Evolutionary conservation across 768 basidiomycete genomes (phyloP).

Genomic region (Boletus rubroflammeus): DNA sequence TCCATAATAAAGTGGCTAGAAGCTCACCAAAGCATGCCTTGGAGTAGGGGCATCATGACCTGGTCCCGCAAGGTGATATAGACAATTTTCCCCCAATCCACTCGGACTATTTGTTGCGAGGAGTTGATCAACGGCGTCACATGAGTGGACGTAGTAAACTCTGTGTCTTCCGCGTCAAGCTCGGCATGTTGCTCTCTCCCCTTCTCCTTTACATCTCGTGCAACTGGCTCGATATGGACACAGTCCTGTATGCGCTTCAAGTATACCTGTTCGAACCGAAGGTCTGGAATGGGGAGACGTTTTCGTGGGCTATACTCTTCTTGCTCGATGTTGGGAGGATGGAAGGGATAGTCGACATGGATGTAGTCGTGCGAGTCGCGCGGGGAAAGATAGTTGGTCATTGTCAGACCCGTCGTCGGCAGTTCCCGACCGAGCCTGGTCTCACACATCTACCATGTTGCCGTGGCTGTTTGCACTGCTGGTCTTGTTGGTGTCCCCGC

Average conservation of each 20-base stretch:
- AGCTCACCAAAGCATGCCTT: constrained; percentile 63
- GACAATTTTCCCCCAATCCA: constrained; percentile 55
- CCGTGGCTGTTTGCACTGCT: constrained; percentile 16
- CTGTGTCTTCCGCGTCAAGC: constrained; percentile 18
- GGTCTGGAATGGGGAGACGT: constrained; percentile 64
- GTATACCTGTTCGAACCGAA: constrained; percentile 75
- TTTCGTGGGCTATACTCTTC: constrained; percentile 24
- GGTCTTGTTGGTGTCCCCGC: constrained; percentile 17
- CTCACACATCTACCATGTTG: constrained; percentile 8
- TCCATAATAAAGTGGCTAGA: background rate
- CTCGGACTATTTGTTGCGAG: constrained; percentile 36
- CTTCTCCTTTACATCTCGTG: constrained; percentile 27
- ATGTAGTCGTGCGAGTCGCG: constrained; percentile 18
- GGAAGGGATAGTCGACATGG: constrained; percentile 16
- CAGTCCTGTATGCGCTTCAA: constrained; percentile 55
- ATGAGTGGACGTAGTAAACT: constrained; percentile 21
- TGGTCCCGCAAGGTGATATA: constrained; percentile 71
- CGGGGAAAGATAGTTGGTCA: constrained; percentile 15
- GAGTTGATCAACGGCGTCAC: constrained; percentile 29
- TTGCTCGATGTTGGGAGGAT: constrained; percentile 11
- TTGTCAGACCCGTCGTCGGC: constrained; percentile 18
- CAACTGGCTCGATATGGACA: constrained; percentile 39
- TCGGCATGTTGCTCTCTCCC: constrained; percentile 23
- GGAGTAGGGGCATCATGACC: constrained; percentile 61
- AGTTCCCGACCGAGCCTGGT: constrained; percentile 14